Evolutionary conservation across 2,329 filamentous ascomycete genomes (phyloP), one percentile per base, ranked within the genome.

Genomic region (Pestalotiopsis sp.): DNA sequence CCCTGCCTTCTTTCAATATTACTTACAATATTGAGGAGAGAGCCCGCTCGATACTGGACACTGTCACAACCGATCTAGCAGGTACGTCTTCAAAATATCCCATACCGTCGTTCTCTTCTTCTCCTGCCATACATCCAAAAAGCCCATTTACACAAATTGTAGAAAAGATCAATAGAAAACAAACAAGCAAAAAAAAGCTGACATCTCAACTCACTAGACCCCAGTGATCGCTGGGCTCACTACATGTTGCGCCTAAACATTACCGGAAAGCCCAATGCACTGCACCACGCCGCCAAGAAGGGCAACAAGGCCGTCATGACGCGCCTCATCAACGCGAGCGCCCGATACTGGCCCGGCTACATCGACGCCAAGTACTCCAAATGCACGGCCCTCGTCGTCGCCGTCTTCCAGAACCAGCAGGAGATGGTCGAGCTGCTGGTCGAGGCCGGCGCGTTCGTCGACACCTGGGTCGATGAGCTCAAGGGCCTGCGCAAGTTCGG

Each of bases 381-480:
- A 6, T 41, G 13, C 52, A 45, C 36, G 13, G 25, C 64, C 2
- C 20, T 66, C 20, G 7, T 59, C 9, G 36, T 59, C 14, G 64
- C 64, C 12, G n/a, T 66, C 7, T 38, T 20, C 13, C 36, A 23
- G 17, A 20, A 25, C 23, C 27, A 52, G 17, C 23, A 38, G 17
- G 27, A 66, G 13, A 31, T 60, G 6, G 64, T 52, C 11, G 36
- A 60, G 38, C n/a, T 45, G 5, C 36, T 66, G 6, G 55, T 66
- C 36, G n/a, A 60, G 17, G 27, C 17, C 17, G 64, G 64, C 25
- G 59, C 52, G n/a, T 66, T 41, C 41, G 55, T 66, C n/a, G 64
- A 66, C 36, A 20, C 49, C 4, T 66, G 64, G 64, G 12, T 25
- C 27, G 25, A 31, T 3, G 64, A 66, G 55, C 36, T 38, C 14